Conservation (phyloP, 2,329 filamentous ascomycete genomes). For the Rhytidhysteron rufulum region DNA sequence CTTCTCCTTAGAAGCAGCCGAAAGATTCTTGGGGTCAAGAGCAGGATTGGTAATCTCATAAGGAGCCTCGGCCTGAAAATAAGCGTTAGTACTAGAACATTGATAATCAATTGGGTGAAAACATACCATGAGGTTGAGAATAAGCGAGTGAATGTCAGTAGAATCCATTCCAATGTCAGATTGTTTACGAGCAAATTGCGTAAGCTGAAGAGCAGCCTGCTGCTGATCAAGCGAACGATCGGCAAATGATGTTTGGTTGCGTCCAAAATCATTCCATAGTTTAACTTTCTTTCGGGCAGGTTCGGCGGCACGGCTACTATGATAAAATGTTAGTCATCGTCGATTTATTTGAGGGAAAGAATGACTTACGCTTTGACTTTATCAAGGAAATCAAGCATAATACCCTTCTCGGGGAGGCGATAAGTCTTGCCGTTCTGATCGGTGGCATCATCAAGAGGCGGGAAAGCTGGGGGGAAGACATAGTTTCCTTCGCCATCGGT, state of each 20-base stretch:
- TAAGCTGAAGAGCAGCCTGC: constrained; percentile 63
- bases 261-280: constrained; percentile 8
- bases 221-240: constrained; percentile 53
- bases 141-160: constrained; percentile 48
- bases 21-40: no score
- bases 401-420: constrained; percentile 42
- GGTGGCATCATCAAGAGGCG: constrained; percentile 33
- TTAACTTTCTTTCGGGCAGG: constrained; percentile 8
- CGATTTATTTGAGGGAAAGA: neutral
- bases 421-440: constrained; percentile 37
- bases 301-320: constrained; percentile 22
- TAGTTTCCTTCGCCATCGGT: constrained; percentile 40
- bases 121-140: constrained; percentile 62
- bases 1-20: no score
- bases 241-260: constrained; percentile 22
- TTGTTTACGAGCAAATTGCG: constrained; percentile 52
- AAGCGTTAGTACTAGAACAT: constrained; percentile 29
- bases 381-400: constrained; percentile 59
- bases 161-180: constrained; percentile 46
- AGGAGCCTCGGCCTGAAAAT: constrained; percentile 36
- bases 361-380: constrained; percentile 46
- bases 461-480: constrained; percentile 28
- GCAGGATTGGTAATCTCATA: no score
- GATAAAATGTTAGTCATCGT: constrained; percentile 14
- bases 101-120: constrained; percentile 17